These are phyloP conservation scores for Grifola frondosa DNA, from an alignment of 1,284 basidiomycete genomes.

Conservation along the genomic window DNA sequence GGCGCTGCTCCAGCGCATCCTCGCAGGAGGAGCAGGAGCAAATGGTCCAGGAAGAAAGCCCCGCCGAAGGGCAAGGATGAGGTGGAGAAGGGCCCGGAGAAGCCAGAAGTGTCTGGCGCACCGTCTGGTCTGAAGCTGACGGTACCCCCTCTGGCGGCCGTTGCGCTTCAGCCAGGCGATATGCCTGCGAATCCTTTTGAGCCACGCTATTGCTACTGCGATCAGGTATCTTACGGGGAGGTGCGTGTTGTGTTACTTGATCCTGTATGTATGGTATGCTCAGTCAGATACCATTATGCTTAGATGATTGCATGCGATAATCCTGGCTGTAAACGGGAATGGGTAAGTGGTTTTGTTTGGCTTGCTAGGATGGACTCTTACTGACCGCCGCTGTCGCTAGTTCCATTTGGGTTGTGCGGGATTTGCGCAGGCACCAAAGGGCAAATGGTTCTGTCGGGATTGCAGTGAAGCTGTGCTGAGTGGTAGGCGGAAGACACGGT, in stretches of 20 bases:
- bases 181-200: conserved; percentile 46
- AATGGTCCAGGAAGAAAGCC: conserved; percentile 7
- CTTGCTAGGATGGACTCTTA: not conserved
- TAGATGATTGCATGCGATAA: conserved; percentile 87
- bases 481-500: conserved; percentile 9
- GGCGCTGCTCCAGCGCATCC: conserved; percentile 3
- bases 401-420: conserved; percentile 77
- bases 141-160: conserved; percentile 25
- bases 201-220: conserved; percentile 74
- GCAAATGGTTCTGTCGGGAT: conserved; percentile 71
- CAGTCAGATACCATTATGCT: too few relatives aligned
- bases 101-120: conserved; percentile 8
- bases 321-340: conserved; percentile 67
- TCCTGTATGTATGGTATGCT: conserved; percentile 1
- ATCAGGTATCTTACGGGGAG: conserved; percentile 73
- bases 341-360: conserved; percentile 49
- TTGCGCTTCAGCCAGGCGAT: conserved; percentile 11
- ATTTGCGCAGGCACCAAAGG: conserved; percentile 54
- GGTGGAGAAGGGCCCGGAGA: conserved; percentile 8
- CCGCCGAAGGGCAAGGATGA: not conserved
- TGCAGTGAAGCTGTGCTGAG: conserved; percentile 34
- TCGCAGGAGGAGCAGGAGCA: conserved; percentile 10
- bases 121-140: conserved; percentile 29
- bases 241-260: conserved; percentile 40
- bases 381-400: conserved; percentile 33